Conservation (phyloP, 495 filamentous ascomycete species). For the Lophiotrema nucula region DNA sequence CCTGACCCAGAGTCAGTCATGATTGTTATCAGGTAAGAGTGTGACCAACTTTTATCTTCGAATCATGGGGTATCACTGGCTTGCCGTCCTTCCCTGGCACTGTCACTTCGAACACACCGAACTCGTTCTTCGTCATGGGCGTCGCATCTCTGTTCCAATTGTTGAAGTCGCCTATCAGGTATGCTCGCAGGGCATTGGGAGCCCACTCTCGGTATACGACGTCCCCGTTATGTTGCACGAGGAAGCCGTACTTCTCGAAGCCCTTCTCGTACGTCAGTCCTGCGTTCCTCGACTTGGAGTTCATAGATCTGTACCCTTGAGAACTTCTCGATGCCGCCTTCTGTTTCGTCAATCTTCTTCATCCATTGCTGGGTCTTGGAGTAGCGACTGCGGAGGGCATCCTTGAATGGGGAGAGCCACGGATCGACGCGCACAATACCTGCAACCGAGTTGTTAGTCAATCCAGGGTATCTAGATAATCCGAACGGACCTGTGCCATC, state of each 20-base stretch:
- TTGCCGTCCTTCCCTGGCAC: constrained; percentile 72
- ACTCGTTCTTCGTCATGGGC: constrained; percentile 79
- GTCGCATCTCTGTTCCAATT: constrained; percentile 81
- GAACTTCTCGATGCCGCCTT: constrained; percentile 92
- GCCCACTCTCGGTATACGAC: constrained; percentile 96
- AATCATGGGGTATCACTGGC: constrained; percentile 83
- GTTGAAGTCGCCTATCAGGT: constrained; percentile 96
- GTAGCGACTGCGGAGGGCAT: constrained; percentile 72
- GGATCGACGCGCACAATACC: constrained; percentile 87
- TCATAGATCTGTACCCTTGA: constrained; percentile 60
- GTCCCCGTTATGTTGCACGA: constrained; percentile 73
- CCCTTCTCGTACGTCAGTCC: constrained; percentile 53
- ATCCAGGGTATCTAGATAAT: constrained; percentile 9
- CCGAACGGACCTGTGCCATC: constrained; percentile 54
- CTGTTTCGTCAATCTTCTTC: constrained; percentile 71
- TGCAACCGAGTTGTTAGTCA: constrained; percentile 40
- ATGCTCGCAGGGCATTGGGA: constrained; percentile 77
- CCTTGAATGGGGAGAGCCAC: constrained; percentile 82
- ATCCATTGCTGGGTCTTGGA: constrained; percentile 85
- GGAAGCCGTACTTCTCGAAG: constrained; percentile 81
- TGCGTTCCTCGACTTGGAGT: not conserved
- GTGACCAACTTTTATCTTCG: constrained; percentile 79
- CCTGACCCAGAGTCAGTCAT: constrained; percentile 50
- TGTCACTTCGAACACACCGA: constrained; percentile 83
- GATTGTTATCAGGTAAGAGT: constrained; percentile 6